These are phyloP conservation scores for Leucocoprinus leucothites DNA, from an alignment of 768 basidiomycete genomes.

Conservation along the genomic window DNA sequence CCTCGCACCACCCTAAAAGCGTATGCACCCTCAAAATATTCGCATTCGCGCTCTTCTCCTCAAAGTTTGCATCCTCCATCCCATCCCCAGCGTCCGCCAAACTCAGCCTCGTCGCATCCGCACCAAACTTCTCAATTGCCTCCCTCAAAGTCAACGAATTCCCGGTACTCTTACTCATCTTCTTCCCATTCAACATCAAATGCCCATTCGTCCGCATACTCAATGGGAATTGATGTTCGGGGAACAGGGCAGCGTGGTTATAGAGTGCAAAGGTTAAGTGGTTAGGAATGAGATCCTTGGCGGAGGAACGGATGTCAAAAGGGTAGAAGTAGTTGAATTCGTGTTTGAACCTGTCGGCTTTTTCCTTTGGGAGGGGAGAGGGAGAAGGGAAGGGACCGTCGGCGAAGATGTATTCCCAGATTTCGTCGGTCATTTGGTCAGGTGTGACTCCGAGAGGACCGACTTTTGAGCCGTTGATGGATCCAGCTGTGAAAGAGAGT, in stretches of 20 bases:
- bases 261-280: conserved; percentile 93
- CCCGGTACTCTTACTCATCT: conserved; percentile 98
- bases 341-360: conserved; percentile 81
- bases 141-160: conserved; percentile 92
- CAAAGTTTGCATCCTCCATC: conserved; percentile 98
- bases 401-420: conserved; percentile 94
- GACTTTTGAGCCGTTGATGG: conserved; percentile 72
- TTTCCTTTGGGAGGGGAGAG: conserved; percentile 67
- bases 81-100: conserved; percentile 98
- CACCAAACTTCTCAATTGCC: conserved; percentile 91
- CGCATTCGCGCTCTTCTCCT: conserved; percentile 97
- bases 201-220: conserved; percentile 96
- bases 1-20: conserved; percentile 88
- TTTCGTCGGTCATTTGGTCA: conserved; percentile 95
- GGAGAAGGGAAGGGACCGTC: conserved; percentile 70
- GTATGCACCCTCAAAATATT: conserved; percentile 93
- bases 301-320: conserved; percentile 96
- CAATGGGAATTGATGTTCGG: conserved; percentile 84
- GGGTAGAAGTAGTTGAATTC: conserved; percentile 98
- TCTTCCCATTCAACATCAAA: conserved; percentile 95
- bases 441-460: conserved; percentile 84
- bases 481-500: conserved; percentile 42
- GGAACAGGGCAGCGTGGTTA: conserved; percentile 94
- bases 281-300: conserved; percentile 95
- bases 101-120: conserved; percentile 88